These are phyloP conservation scores for Fusarium chuoi DNA, from an alignment of 2,329 filamentous ascomycete species.

Conservation along the genomic window DNA sequence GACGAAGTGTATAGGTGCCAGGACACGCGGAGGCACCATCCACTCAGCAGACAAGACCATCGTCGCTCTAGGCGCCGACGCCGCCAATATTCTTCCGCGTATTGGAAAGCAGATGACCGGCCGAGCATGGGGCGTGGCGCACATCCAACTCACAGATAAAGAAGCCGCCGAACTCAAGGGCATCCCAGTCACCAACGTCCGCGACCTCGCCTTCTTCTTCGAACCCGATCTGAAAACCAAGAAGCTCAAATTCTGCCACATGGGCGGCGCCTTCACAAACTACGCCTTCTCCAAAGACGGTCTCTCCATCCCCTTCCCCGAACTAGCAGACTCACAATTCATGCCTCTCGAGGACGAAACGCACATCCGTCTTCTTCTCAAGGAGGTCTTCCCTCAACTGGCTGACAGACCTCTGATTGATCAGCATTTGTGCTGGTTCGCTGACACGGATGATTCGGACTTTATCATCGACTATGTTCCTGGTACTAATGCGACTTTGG, in stretches of 20 bases:
- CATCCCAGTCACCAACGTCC: slow-evolving; percentile 27
- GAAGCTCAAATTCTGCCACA: slow-evolving; percentile 32
- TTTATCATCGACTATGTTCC: slow-evolving; percentile 32
- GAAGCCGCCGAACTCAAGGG: slow-evolving; percentile 19
- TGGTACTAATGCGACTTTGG: slow-evolving; percentile 12
- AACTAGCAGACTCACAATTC: slow-evolving; percentile 14
- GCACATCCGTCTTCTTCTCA: slow-evolving; percentile 15
- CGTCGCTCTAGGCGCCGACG: slow-evolving; percentile 17
- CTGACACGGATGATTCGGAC: slow-evolving; percentile 29
- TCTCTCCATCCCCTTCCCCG: slow-evolving; percentile 6
- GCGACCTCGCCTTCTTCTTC: slow-evolving; percentile 27
- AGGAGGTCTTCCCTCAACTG: slow-evolving; percentile 9
- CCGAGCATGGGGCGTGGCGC: slow-evolving; percentile 23
- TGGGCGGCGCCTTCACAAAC: slow-evolving; percentile 29
- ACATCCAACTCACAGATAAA: slow-evolving; percentile 24
- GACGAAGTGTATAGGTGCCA: slow-evolving; percentile 15
- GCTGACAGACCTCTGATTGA: slow-evolving; percentile 19
- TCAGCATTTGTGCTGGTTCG: slow-evolving; percentile 27
- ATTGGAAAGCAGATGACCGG: slow-evolving; percentile 31
- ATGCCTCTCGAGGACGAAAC: slow-evolving; percentile 29
- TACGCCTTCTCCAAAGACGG: slow-evolving; percentile 28
- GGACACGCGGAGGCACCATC: slow-evolving; percentile 3
- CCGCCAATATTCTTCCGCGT: slow-evolving; percentile 5
- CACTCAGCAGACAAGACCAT: slow-evolving; percentile 23
- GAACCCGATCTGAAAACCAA: slow-evolving; percentile 22